Conservation (phyloP, 2,329 filamentous ascomycete species). For the Apiospora saccharicola region DNA sequence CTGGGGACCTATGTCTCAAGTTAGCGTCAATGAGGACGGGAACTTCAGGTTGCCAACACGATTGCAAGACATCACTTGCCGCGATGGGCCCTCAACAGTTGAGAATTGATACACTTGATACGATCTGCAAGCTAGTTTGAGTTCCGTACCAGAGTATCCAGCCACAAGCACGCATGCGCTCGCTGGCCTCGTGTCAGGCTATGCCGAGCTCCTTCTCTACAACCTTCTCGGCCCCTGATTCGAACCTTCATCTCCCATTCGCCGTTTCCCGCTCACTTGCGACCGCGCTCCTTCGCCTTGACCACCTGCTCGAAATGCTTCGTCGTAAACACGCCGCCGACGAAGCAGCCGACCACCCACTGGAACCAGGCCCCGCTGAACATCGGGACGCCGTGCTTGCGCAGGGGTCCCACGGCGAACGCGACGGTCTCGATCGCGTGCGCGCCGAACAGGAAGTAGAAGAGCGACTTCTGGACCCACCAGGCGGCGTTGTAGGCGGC, state of each 20-base stretch:
- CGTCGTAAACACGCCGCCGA: not conserved
- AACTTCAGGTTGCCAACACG: no score
- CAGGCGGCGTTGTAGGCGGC: not conserved
- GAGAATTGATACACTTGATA: no score
- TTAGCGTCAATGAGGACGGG: no score
- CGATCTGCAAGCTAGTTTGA: no score
- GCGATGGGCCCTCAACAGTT: no score
- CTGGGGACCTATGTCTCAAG: no score
- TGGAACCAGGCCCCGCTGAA: not conserved
- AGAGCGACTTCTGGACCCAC: conserved; percentile 13
- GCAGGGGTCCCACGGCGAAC: not conserved
- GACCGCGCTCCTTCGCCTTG: not conserved
- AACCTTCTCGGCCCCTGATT: not conserved
- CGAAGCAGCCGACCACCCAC: not conserved
- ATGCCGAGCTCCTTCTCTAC: not conserved
- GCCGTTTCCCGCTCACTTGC: not conserved
- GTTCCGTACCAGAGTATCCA: no score
- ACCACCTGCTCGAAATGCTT: not conserved
- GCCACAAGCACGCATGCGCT: no score
- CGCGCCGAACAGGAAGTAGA: conserved; percentile 1
- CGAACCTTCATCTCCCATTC: no score
- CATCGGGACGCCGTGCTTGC: not conserved
- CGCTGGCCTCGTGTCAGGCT: no score
- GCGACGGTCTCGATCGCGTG: not conserved
- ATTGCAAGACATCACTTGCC: no score